phyloP scores from a whole-genome alignment of 139 green algal genomes.

The Picochlorum sp. region DNA sequence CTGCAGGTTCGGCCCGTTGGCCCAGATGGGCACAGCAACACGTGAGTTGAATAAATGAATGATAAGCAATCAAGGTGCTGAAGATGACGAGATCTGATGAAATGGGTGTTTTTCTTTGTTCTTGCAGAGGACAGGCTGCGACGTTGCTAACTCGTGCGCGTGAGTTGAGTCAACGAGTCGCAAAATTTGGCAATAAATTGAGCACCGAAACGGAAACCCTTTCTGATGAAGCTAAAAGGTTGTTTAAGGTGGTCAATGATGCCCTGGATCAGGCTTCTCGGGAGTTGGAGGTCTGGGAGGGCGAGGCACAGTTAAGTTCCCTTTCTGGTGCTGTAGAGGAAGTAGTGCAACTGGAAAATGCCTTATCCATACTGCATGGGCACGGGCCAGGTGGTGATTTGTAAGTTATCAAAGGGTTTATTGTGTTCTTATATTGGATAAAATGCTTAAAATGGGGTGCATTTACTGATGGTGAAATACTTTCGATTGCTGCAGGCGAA shows the following conservation, averaged over 20 bases:
- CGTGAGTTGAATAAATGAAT: too few relatives aligned
- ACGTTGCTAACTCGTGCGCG: conserved; percentile 26
- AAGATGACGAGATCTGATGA: too few relatives aligned
- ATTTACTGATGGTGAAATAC: neutral
- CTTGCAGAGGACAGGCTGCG: neutral
- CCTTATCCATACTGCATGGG: conserved; percentile 33
- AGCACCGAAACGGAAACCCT: conserved; percentile 53
- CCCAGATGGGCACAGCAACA: too few relatives aligned
- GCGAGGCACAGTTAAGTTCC: too few relatives aligned
- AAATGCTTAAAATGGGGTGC: conserved; percentile 10
- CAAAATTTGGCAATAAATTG: conserved; percentile 43
- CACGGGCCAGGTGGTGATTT: conserved; percentile 58
- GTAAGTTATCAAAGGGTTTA: too few relatives aligned
- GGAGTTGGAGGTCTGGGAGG: too few relatives aligned
- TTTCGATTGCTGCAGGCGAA: too few relatives aligned
- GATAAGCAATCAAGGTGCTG: too few relatives aligned
- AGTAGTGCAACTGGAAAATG: conserved; percentile 26
- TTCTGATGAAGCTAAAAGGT: conserved; percentile 44
- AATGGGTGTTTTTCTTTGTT: neutral
- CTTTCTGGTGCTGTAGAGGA: too few relatives aligned
- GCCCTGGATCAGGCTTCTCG: neutral
- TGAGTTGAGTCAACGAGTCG: conserved; percentile 44
- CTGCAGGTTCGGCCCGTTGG: too few relatives aligned
- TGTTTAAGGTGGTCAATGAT: neutral
- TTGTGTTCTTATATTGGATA: too few relatives aligned